phyloP scores from a whole-genome alignment of 352 stramenopile genomes.

The Pythium periplocum region DNA sequence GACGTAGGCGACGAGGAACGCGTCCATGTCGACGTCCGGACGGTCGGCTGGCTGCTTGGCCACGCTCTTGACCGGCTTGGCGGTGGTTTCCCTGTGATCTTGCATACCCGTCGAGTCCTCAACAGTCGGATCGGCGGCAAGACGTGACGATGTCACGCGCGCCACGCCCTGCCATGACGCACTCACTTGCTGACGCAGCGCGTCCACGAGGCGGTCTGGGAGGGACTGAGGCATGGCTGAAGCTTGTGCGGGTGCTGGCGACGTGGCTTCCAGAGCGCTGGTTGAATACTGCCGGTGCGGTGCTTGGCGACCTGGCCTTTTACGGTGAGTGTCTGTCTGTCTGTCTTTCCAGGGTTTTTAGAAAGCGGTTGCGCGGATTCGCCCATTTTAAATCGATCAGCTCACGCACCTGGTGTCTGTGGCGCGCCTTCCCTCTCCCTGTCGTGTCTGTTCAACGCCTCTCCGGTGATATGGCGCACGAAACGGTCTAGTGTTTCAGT shows the following conservation, averaged over 20 bases:
- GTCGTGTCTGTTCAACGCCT: constrained; percentile 2
- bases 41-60: background rate
- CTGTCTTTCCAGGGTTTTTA: background rate
- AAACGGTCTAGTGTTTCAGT: constrained; percentile 30
- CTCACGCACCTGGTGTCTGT: too few relatives aligned
- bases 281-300: constrained; percentile 17
- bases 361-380: too few relatives aligned
- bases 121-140: background rate
- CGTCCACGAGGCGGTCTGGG: constrained; percentile 32
- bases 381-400: too few relatives aligned
- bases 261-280: constrained; percentile 33
- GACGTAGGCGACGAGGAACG: constrained; percentile 20
- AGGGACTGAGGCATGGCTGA: constrained; percentile 38
- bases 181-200: constrained; percentile 13
- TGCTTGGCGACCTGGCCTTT: constrained; percentile 41
- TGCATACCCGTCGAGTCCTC: background rate
- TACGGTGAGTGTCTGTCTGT: constrained; percentile 28
- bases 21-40: constrained; percentile 9
- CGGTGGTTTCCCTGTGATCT: background rate
- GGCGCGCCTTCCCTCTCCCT: too few relatives aligned
- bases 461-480: background rate
- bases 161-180: constrained; percentile 8
- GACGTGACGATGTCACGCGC: background rate
- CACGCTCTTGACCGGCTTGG: background rate
- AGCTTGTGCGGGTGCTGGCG: constrained; percentile 20